A percentile compares a stretch with the other conserved stretches of the same genome.
These are phyloP conservation scores for Talaromyces rugulosus DNA, from an alignment of 2,329 filamentous ascomycete species.

Conservation along the genomic window DNA sequence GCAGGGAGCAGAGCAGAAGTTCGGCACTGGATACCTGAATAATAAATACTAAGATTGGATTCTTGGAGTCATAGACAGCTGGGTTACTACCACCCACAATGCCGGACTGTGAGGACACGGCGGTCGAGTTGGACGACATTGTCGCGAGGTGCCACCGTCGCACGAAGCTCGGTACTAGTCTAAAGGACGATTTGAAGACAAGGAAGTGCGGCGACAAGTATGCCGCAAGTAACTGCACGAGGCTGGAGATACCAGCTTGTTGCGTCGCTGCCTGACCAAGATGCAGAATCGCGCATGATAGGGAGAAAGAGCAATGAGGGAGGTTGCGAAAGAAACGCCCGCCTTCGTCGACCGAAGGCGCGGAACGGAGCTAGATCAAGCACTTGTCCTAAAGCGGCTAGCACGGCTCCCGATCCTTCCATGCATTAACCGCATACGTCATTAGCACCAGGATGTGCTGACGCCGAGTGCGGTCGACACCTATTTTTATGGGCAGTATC, in stretches of 20 bases:
- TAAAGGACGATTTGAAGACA: neutral
- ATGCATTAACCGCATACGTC: neutral
- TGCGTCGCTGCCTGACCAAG: neutral
- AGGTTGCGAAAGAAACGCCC: neutral
- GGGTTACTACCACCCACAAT: constrained; percentile 70
- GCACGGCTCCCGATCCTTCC: neutral
- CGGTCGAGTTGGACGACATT: constrained; percentile 29
- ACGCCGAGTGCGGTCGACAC: neutral
- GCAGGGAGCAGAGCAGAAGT: neutral
- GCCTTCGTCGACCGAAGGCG: neutral
- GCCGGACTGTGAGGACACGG: constrained; percentile 56
- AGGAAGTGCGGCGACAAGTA: neutral
- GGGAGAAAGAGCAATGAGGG: neutral
- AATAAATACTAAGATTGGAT: constrained; percentile 72
- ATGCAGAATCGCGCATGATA: neutral
- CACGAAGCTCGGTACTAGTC: neutral
- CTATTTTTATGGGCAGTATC: neutral
- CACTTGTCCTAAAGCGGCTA: neutral
- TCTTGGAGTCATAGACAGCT: constrained; percentile 62
- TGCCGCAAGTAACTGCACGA: neutral
- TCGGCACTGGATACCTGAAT: constrained; percentile 52
- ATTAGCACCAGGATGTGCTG: neutral
- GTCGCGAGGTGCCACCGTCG: neutral
- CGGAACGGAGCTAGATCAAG: neutral
- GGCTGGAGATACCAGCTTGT: neutral